Percentiles rank a stretch among this genome's conserved stretches.
Conservation (phyloP, 208 protist species). For the Vickermania ingenoplastis region DNA sequence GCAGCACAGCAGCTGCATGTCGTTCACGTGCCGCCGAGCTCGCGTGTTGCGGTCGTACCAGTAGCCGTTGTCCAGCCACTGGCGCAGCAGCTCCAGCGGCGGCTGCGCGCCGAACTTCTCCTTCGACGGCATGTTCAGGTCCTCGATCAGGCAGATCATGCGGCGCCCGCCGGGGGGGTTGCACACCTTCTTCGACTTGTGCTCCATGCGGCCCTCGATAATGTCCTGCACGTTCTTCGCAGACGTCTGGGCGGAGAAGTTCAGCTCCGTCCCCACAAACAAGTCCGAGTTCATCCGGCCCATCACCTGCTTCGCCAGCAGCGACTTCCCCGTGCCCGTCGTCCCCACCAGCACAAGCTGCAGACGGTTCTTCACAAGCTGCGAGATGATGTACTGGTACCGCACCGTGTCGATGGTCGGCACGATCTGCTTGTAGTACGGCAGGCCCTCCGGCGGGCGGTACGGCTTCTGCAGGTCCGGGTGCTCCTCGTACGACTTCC, state of each 20-base stretch:
- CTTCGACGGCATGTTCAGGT: conserved; percentile 98
- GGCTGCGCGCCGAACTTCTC: conserved; percentile 97
- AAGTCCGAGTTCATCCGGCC: conserved; percentile 57
- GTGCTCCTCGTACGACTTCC: conserved; percentile 93
- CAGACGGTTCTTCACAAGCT: conserved; percentile 77
- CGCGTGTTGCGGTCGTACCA: conserved; percentile 97
- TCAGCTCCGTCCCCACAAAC: conserved; percentile 88
- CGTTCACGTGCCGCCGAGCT: conserved; percentile 88
- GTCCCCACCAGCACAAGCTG: conserved; percentile 93
- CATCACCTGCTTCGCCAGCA: conserved; percentile 86
- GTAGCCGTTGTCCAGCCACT: conserved; percentile 96
- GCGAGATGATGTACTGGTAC: conserved; percentile 91
- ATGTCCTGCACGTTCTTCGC: conserved; percentile 93
- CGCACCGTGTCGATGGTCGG: conserved; percentile 97
- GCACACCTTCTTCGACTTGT: conserved; percentile 95
- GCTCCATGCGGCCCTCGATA: conserved; percentile 95
- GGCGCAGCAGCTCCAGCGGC: conserved; percentile 94
- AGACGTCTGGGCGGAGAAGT: conserved; percentile 95
- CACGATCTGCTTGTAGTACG: conserved; percentile 94
- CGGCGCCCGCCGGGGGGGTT: conserved; percentile 88
- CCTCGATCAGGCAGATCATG: conserved; percentile 96
- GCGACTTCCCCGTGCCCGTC: conserved; percentile 96
- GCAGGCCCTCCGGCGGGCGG: conserved; percentile 68
- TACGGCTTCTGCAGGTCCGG: conserved; percentile 77
- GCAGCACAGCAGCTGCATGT: conserved; percentile 95